A percentile compares a stretch with the other conserved stretches of the same genome.
Conservation (phyloP, 225 moss, liverwort and hornwort genomes). For the Rhytidiadelphus loreus region DNA sequence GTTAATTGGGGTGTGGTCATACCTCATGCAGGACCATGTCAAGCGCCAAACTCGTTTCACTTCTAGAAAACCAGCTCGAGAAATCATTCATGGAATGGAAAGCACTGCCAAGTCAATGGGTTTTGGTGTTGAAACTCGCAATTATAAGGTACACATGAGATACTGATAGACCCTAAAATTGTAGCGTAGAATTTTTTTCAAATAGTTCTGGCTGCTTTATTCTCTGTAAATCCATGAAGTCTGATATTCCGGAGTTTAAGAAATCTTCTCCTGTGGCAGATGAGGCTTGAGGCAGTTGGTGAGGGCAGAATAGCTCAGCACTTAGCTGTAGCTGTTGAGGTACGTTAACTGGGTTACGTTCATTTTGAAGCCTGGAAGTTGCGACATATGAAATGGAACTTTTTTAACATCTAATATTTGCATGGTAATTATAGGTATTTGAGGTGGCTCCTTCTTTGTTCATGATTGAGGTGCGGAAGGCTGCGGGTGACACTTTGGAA, state of each 20-base stretch:
- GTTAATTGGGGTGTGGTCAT: not conserved
- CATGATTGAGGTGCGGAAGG: slow-evolving; percentile 99
- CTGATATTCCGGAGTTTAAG: not conserved
- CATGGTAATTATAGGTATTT: slow-evolving; percentile 50
- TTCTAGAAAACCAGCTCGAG: slow-evolving; percentile 83
- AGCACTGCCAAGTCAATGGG: slow-evolving; percentile 57
- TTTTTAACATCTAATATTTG: not conserved
- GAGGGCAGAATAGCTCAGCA: slow-evolving; percentile 50
- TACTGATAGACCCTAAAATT: not conserved
- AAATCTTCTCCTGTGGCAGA: slow-evolving; percentile 34
- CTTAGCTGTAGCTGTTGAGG: slow-evolving; percentile 90
- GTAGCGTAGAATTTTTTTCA: not conserved
- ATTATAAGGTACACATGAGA: slow-evolving; percentile 63
- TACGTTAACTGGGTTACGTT: not conserved
- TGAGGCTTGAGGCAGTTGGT: slow-evolving; percentile 70
- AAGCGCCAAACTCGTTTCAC: slow-evolving; percentile 97
- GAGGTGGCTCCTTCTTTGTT: slow-evolving; percentile 91
- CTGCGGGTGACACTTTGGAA: slow-evolving; percentile 87
- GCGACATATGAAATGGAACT: not conserved
- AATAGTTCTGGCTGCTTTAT: not conserved
- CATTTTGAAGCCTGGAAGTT: not conserved
- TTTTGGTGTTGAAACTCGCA: slow-evolving; percentile 50
- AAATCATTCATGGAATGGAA: slow-evolving; percentile 60
- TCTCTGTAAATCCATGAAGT: not conserved
- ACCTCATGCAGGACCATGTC: slow-evolving; percentile 71